A percentile compares a stretch with the other conserved stretches of the same genome.
These are phyloP conservation scores for Ephemerocybe angulata DNA, from an alignment of 768 basidiomycete species.

Conservation along the genomic window DNA sequence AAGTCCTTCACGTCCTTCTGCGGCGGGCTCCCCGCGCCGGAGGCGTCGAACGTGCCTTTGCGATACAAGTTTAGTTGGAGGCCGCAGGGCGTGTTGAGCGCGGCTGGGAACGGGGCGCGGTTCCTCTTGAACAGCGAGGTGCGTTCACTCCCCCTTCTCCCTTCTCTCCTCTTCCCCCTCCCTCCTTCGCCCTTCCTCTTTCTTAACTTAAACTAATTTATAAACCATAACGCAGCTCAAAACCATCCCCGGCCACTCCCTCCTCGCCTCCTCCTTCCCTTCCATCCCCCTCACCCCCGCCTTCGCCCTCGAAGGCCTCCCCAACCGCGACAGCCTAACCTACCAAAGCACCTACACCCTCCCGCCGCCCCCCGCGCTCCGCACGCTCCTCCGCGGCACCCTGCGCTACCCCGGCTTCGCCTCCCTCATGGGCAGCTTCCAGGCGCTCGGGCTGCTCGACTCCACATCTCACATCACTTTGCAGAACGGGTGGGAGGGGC, in stretches of 20 bases:
- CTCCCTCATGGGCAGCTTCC: constrained; percentile 68
- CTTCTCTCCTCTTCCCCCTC: constrained; percentile 1
- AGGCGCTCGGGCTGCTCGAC: constrained; percentile 65
- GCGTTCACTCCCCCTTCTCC: constrained; percentile 11
- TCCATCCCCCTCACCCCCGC: constrained; percentile 62
- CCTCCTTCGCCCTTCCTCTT: background rate
- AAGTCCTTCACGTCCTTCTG: constrained; percentile 86
- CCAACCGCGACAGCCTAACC: constrained; percentile 77
- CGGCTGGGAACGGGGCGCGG: constrained; percentile 67
- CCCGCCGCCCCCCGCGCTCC: constrained; percentile 37
- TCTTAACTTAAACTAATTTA: constrained; percentile 1
- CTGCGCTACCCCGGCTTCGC: constrained; percentile 88
- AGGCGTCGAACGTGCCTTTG: constrained; percentile 55
- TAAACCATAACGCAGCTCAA: constrained; percentile 44
- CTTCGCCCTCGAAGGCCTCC: constrained; percentile 73
- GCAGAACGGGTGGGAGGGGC: constrained; percentile 36
- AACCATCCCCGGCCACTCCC: constrained; percentile 44
- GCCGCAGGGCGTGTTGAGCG: constrained; percentile 80
- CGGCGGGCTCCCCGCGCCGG: constrained; percentile 68
- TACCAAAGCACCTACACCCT: constrained; percentile 70
- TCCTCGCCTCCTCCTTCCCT: constrained; percentile 60
- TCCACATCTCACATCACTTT: constrained; percentile 28
- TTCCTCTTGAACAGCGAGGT: constrained; percentile 62
- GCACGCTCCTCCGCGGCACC: constrained; percentile 80
- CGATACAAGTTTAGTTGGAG: constrained; percentile 96